Evolutionary conservation across 2,329 filamentous ascomycete species (phyloP).

Genomic region (Alternaria panax): DNA sequence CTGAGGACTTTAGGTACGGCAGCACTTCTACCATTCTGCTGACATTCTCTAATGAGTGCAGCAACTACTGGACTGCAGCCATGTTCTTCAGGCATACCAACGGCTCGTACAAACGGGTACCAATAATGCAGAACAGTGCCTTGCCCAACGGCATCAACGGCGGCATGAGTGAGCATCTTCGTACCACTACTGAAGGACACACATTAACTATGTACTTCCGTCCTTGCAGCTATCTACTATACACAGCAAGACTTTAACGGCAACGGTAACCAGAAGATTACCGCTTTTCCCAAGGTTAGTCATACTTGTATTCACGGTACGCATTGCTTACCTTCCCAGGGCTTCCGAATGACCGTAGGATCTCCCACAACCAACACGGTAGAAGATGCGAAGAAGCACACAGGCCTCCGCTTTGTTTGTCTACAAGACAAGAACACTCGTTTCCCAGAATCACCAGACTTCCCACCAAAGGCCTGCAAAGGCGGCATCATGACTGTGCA

Average conservation of each 20-base stretch:
- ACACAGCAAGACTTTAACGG: conserved; percentile 46
- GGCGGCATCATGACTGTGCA: conserved; percentile 23
- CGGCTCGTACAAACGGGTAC: conserved; percentile 39
- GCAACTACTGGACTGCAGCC: conserved; percentile 42
- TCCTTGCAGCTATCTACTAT: conserved; percentile 33
- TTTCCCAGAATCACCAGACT: conserved; percentile 13
- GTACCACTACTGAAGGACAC: not conserved
- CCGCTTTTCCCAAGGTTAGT: conserved; percentile 34
- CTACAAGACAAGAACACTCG: conserved; percentile 35
- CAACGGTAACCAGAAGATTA: conserved; percentile 36
- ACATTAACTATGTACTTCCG: not conserved
- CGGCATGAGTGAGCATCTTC: conserved; percentile 30
- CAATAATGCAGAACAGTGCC: conserved; percentile 26
- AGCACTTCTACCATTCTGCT: not conserved
- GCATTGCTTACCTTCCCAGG: conserved; percentile 16
- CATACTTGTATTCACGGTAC: not conserved
- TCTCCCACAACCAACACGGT: conserved; percentile 33
- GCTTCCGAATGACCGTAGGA: conserved; percentile 45
- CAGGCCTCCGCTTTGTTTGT: conserved; percentile 12
- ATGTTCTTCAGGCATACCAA: conserved; percentile 41
- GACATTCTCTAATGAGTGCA: not conserved
- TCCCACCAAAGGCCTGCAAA: conserved; percentile 13
- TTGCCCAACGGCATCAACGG: conserved; percentile 33
- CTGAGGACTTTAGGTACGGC: conserved; percentile 25
- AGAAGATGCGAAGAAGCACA: conserved; percentile 11